Evolutionary conservation across 2,329 filamentous ascomycete species (phyloP), one percentile per base, ranked within the genome.

Genomic region (Akanthomyces dipterigenus): DNA sequence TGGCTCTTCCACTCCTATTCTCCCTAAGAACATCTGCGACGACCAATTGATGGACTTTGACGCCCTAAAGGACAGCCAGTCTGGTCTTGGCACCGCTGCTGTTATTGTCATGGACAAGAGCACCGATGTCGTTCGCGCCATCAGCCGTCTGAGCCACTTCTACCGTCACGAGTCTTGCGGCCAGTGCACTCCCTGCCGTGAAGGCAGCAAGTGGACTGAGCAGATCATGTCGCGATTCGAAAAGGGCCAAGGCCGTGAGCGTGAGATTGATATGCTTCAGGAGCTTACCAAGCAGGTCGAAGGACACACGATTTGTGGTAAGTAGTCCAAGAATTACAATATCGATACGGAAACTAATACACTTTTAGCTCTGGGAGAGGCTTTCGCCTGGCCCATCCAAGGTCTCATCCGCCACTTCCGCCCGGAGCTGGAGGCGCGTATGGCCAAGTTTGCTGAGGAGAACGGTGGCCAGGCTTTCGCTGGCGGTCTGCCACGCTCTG

Each of bases 41-140:
- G 88, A 96, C 70, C 93, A 98, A 76, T 78, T 99, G 60, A 99
- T 99, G 95, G 95, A 99, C 79, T 99, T 98, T 72, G 95, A 99
- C 74, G 93, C 90, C 11, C 86, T 99, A 69, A 99, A 99, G 84
- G 95, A 99, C 77, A 93, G 88, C 68, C 95, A 98, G 79, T 96
- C 92, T 64, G 95, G 95, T 84, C 88, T 99, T 16, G 95, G 95
- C 68, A 99, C 95, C 7, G 95, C 95, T 4, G 95, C 95, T 62
- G 93, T 99, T 68, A 96, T 99, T 71, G 95, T 99, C 75, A 96
- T 99, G 90, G 95, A 99, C 80, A 96, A 98, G 84, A 93, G 89
- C 71, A 90, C 95, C 66, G 95, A 99, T 75, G 90, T 99, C 57
- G 92, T 99, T 67, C 89, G 93, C 66, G 91, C 91, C 72, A 98